Conservation (phyloP, 2,329 filamentous ascomycete genomes). For the Clonostachys solani region DNA sequence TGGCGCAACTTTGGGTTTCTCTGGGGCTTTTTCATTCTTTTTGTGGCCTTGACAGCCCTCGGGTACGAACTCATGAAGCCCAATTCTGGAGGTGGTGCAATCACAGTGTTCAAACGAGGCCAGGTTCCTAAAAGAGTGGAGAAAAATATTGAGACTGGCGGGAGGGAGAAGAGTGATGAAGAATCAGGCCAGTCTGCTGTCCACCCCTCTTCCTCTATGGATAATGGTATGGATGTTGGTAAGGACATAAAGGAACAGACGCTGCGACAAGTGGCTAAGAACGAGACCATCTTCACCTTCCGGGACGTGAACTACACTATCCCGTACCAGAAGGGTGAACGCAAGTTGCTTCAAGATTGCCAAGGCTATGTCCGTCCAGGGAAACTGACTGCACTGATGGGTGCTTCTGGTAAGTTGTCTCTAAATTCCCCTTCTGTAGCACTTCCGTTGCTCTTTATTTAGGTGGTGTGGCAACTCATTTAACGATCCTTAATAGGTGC, state of each 20-base stretch:
- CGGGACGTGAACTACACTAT: slow-evolving; percentile 45
- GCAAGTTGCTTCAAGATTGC: slow-evolving; percentile 69
- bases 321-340: slow-evolving; percentile 55
- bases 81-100: slow-evolving; percentile 53
- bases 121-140: slow-evolving; percentile 56
- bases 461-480: slow-evolving; percentile 1
- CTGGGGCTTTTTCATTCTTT: slow-evolving; percentile 71
- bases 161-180: slow-evolving; percentile 42
- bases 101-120: slow-evolving; percentile 59
- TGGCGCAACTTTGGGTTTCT: slow-evolving; percentile 79
- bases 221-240: slow-evolving; percentile 52
- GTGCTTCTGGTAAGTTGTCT: slow-evolving; percentile 33
- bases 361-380: slow-evolving; percentile 84
- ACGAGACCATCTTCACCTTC: slow-evolving; percentile 55
- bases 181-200: slow-evolving; percentile 19
- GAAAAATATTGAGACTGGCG: slow-evolving; percentile 49
- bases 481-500: slow-evolving; percentile 21
- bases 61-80: slow-evolving; percentile 64
- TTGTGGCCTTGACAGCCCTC: slow-evolving; percentile 66
- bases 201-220: slow-evolving; percentile 30
- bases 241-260: slow-evolving; percentile 17
- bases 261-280: slow-evolving; percentile 50
- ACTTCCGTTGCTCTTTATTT: background rate
- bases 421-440: no score
- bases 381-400: slow-evolving; percentile 77